phyloP scores from a whole-genome alignment of 768 basidiomycete species.

The Rhodotorula diobovata region DNA sequence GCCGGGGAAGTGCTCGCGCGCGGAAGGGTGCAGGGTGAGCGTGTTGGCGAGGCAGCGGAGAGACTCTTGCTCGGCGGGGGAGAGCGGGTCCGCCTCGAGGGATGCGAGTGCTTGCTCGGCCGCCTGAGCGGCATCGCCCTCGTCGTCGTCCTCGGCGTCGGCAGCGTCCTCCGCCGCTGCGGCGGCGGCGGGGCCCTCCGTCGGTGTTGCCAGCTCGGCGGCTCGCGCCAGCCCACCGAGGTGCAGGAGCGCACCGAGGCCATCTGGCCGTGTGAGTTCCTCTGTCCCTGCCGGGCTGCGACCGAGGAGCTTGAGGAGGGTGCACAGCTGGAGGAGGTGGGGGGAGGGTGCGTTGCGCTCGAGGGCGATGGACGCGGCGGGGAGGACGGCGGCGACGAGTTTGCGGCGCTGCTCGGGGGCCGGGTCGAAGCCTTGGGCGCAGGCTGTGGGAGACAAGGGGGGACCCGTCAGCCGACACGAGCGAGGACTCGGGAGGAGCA shows the following conservation, averaged over 20 bases:
- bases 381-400: constrained; percentile 20
- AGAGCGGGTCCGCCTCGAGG: constrained; percentile 15
- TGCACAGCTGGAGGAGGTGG: constrained; percentile 3
- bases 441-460: neutral
- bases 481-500: neutral
- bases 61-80: constrained; percentile 16
- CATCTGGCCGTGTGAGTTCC: constrained; percentile 19
- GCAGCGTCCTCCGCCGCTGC: neutral
- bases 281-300: constrained; percentile 32
- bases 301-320: constrained; percentile 32
- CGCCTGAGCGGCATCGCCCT: neutral
- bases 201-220: neutral
- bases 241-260: constrained; percentile 3
- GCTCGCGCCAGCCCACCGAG: constrained; percentile 21
- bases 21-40: constrained; percentile 35
- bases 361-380: neutral
- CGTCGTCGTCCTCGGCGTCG: constrained; percentile 13
- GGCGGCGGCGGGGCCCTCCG: too few species aligned
- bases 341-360: neutral
- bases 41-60: constrained; percentile 38
- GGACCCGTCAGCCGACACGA: neutral
- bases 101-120: neutral
- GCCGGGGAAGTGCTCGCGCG: constrained; percentile 28
- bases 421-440: constrained; percentile 18
- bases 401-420: constrained; percentile 12